Base-by-base conservation (phyloP, 139 green algal genomes). In the Pycnococcus provasolii region DNA sequence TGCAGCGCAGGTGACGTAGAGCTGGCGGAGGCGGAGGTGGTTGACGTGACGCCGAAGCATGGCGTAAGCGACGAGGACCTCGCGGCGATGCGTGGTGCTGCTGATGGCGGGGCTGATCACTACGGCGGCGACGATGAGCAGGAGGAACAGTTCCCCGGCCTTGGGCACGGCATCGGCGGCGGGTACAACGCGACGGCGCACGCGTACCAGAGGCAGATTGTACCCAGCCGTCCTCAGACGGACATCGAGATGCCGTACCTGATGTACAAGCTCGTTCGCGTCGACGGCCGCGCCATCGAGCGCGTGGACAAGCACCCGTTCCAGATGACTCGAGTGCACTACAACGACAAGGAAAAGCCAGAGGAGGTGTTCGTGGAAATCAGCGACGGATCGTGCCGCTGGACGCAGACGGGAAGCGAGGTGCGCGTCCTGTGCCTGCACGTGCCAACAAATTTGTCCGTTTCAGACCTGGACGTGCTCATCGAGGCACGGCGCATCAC, bases 251-350 rank as follows among this genome's bases (percentile, higher is more conserved):
- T 91, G 52, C 85, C 85, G 2, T 91, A 90, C 70, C 45, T 58
- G 4, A 60, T 73, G 42, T 94, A 93, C 79, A 68, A 69, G 37
- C 58, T 93, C 4, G 77, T 87, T 7, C 62, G 45, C 0, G 58
- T 41, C 0, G 67, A 84, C n/a, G 87, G 87, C 37, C 57, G 39
- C 39, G 41, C 66, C 0, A 58, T 79, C 40, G 82, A 89, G 64
- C 73, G 87, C 2, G 53, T 72, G 3, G 73, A 84, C 42, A 90
- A 89, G 70, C 83, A 90, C 69, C 81, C 84, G 1, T 94, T 93
- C 62, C 73, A 70, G 50, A 87, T 94, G 72, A 77, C 71, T 8
- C 70, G 85, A 8, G 85, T 90, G 13, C 68, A 80, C 55, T 89
- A 91, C 63, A 45, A 77, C 58, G 64, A 55, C 26, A 51, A 63